Base-by-base conservation (phyloP, 2,329 filamentous ascomycete species). In the Plenodomus tracheiphilus region DNA sequence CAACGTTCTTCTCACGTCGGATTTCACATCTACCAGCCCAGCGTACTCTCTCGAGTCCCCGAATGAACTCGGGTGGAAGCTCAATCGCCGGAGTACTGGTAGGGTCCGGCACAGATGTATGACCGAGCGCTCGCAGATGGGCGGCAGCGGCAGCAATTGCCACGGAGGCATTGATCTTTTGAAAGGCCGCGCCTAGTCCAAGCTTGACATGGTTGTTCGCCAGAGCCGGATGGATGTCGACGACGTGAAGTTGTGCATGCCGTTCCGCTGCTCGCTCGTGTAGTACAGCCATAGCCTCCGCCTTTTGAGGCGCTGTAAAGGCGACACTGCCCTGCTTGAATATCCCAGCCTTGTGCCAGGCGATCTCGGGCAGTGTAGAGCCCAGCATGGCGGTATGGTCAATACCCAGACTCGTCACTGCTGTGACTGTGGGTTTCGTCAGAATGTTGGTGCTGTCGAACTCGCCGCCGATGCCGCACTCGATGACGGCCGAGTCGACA, bases 391-490 rank as follows among this genome's bases (percentile, higher is more conserved):
- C 84, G 1, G 87, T 85, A 71, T 97, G 92, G 62, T 97, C 92
- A 51, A 96, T 87, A 3, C 90, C 91, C 37, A 97, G 72, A 63
- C 87, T 91, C 17, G 91, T 86, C 32, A 97, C 85, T 0, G 87
- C 88, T 1, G 85, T 82, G 1, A 85, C 86, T 6, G 83, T 85
- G 1, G 91, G 87, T 11, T 82, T 79, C 10, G 80, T 77, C 5
- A 99, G 73, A 18, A 97, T 82, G 65, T 97, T 97, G 9, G 94
- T 99, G 21, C 88, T 88, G 66, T 97, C 93, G 64, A 91, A 91
- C 74, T 96, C 90, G 41, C 92, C 94, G 15, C 94, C 94, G 55
- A 97, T 95, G 0, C 94, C 94, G 64, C 91, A 96, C 74, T 99
- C 94, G 28, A 97, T 81, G 9, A 97, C 85, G 0, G 91, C 92